Percentiles rank a stretch among this genome's conserved stretches.
phyloP scores from a whole-genome alignment of 768 basidiomycete genomes.

The Filobasidium wieringae region DNA sequence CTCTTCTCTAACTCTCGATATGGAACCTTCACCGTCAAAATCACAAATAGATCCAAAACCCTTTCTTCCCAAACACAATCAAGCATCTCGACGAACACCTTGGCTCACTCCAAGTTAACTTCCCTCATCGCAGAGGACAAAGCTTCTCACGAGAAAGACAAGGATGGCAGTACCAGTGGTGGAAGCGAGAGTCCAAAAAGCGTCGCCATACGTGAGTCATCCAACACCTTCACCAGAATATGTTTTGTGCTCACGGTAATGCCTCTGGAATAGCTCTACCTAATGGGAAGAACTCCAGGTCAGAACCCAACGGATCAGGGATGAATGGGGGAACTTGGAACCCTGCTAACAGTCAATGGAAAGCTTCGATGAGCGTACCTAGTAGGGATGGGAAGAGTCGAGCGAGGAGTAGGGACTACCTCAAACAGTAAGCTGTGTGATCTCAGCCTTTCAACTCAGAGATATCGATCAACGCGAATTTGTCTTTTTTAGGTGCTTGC shows the following conservation, averaged over 20 bases:
- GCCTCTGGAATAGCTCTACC: neutral
- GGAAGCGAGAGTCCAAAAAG: neutral
- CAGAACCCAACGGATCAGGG: conserved; percentile 19
- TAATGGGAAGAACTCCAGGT: neutral
- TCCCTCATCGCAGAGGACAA: neutral
- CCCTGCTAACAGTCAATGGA: conserved; percentile 44
- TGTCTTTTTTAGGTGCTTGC: conserved; percentile 61
- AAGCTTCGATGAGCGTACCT: conserved; percentile 51
- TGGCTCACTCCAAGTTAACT: neutral
- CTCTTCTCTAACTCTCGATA: neutral
- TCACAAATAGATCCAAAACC: neutral
- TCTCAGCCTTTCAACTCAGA: neutral
- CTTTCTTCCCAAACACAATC: neutral
- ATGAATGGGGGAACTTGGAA: conserved; percentile 16
- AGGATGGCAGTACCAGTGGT: neutral
- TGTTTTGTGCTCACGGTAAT: neutral
- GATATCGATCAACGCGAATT: conserved; percentile 15
- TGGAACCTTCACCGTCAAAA: neutral
- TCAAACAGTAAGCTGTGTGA: conserved; percentile 72
- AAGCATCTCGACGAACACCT: neutral
- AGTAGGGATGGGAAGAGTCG: conserved; percentile 91
- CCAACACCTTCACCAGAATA: neutral
- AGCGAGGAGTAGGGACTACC: conserved; percentile 85
- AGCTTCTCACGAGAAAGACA: neutral
- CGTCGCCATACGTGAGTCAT: neutral